Base-by-base conservation (phyloP, 768 basidiomycete species). In the Mycena vulgaris region DNA sequence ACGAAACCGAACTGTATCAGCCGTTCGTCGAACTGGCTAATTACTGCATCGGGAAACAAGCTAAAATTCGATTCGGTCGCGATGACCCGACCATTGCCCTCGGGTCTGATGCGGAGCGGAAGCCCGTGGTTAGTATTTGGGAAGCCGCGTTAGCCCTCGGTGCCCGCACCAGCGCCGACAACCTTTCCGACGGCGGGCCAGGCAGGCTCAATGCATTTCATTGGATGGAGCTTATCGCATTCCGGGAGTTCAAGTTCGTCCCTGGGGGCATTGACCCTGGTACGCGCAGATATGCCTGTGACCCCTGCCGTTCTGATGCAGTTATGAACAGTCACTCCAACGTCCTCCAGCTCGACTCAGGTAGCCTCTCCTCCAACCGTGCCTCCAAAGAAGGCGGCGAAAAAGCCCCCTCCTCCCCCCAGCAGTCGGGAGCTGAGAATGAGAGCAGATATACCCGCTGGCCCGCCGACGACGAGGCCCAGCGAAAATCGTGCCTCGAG, bases 161-260 rank as follows among this genome's bases (percentile, higher is more conserved):
- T 40, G 1, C 27, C 45, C 63, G 67, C 25, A 9, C 1, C 30
- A 31, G 52, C 37, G 53, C 53, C 52, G 42, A 68, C 67, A 31
- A 49, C 39, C 55, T 53, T 58, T 11, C 52, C 31, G 16, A 35
- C 10, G 27, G 58, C 21, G 58, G 66, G 17, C 66, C 66, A 2
- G 16, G 17, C 25, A 17, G 16, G 11, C 3, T 10, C n/a, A 3
- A 23, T 52, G 42, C 60, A 2, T 61, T 68, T 27, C 66, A 62
- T 31, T 68, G 66, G 60, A 10, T 37, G 13, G 66, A 68, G 28
- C 30, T 62, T 45, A 28, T 62, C 16, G 27, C 33, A 27, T 62
- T 68, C 45, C 62, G 51, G 51, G 59, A 68, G 45, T 68, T 68
- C 47, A 61, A 68, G 35, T 48, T 61, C 31, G 49, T 25, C 30